Percentiles rank a stretch among this genome's conserved stretches.
Evolutionary conservation across 23 red algal genomes (phyloP).

Genomic region (Gracilaria gracilis): DNA sequence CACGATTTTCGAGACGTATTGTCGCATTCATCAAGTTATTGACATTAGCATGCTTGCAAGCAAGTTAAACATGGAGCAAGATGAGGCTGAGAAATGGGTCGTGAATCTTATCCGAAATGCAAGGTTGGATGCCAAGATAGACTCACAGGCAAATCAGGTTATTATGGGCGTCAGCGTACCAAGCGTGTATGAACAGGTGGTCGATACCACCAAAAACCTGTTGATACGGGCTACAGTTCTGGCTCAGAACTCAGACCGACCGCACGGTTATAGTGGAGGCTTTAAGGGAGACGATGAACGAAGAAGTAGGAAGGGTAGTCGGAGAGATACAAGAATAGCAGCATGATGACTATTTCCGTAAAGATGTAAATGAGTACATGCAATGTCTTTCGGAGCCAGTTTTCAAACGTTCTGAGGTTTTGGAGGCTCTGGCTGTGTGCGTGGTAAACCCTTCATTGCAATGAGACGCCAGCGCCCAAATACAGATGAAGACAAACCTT

Average conservation of each 20-base stretch:
- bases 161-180: slow-evolving; percentile 82
- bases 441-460: too few species aligned
- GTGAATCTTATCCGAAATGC: slow-evolving; percentile 93
- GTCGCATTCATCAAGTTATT: slow-evolving; percentile 93
- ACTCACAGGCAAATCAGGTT: slow-evolving; percentile 88
- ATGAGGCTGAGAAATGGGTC: slow-evolving; percentile 95
- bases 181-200: slow-evolving; percentile 94
- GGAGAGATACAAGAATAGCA: slow-evolving; percentile 39
- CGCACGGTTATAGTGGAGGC: slow-evolving; percentile 56
- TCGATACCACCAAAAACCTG: slow-evolving; percentile 89
- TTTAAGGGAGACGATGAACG: slow-evolving; percentile 54
- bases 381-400: neutral
- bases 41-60: slow-evolving; percentile 90
- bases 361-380: neutral
- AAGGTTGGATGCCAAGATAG: slow-evolving; percentile 93
- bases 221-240: slow-evolving; percentile 75
- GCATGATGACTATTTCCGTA: neutral
- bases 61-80: slow-evolving; percentile 93
- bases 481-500: too few species aligned
- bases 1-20: slow-evolving; percentile 97
- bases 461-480: too few species aligned
- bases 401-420: neutral
- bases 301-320: slow-evolving; percentile 42
- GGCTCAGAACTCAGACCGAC: slow-evolving; percentile 74
- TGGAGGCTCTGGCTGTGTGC: too few species aligned